Base-by-base conservation (phyloP, 2,329 filamentous ascomycete genomes). In the Shiraia bambusicola region DNA sequence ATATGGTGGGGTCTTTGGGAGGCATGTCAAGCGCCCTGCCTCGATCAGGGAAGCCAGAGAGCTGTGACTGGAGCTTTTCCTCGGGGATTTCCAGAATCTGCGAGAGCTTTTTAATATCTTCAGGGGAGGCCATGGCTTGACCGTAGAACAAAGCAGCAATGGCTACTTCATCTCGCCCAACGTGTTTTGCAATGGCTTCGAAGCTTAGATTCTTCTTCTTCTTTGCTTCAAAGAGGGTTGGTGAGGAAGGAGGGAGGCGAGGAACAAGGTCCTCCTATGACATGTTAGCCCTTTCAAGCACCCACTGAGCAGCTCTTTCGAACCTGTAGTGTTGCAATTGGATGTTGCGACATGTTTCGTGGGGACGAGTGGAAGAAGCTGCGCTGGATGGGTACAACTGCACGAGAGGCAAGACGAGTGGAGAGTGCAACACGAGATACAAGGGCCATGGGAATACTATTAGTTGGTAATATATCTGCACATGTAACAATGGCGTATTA, bases 141-240 rank as follows among this genome's bases (percentile, higher is more conserved):
- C 91, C 91, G 67, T 95, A 95, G 78, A 96, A 96, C 50, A 95
- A 74, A 2, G 90, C 90, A 2, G 91, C 91, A 3, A 87, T 81
- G 28, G 88, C 88, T 29, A 95, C 87, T 71, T 95, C 87, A 62
- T 85, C 83, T 50, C 90, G 86, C 49, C 82, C 83, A 40, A 95
- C 77, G 22, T 83, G 76, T 53, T 82, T 71, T 37, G 82, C 88
- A 59, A 96, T 90, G 30, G 80, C 72, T 65, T 89, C 87, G 65
- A 95, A 96, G 59, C 78, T 87, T 26, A 95, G 78, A 52, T 82
- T 78, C 70, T 87, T 86, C 41, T 72, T 66, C 34, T 88, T 84
- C 72, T 95, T 96, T 52, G 87, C 88, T 26, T 82, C 77, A 72
- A 94, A 94, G 50, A 96, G 85, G 5, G 82, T 81, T 49, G 79